Conservation (phyloP, 1,139 yeast genomes). For the Protomyces gravidus region DNA sequence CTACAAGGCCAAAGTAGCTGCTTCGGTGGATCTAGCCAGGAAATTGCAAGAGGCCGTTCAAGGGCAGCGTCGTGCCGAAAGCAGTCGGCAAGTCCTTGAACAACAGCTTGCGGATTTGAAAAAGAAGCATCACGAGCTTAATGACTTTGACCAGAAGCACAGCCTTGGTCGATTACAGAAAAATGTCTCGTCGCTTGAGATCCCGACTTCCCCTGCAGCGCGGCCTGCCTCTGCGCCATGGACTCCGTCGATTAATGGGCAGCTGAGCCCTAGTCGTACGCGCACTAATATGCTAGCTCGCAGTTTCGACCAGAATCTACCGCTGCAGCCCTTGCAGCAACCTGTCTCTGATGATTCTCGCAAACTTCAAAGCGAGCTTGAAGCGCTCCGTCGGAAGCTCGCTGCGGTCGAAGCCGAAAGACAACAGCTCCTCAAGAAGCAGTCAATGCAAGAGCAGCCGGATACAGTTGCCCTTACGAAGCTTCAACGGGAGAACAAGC, state of each 20-base stretch:
- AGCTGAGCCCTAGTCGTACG: conserved; percentile 2
- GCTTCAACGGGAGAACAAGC: conserved; percentile 28
- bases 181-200: conserved; percentile 12
- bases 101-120: conserved; percentile 10
- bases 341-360: background rate
- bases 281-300: conserved; percentile 26
- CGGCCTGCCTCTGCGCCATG: conserved; percentile 20
- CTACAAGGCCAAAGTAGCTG: background rate
- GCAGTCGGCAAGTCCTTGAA: conserved; percentile 5
- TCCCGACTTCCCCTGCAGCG: conserved; percentile 5
- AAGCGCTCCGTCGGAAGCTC: background rate
- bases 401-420: background rate
- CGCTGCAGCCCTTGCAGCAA: background rate
- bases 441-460: background rate
- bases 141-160: conserved; percentile 3
- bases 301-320: conserved; percentile 8
- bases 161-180: background rate
- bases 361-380: conserved; percentile 12
- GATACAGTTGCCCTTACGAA: background rate
- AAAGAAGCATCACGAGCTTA: conserved; percentile 1
- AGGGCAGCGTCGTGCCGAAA: conserved; percentile 4
- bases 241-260: conserved; percentile 15
- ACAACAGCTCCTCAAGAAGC: background rate
- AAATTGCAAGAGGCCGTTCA: conserved; percentile 2
- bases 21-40: conserved; percentile 8